phyloP scores from a whole-genome alignment of 2,329 filamentous ascomycete genomes.

The Colletotrichum destructivum region DNA sequence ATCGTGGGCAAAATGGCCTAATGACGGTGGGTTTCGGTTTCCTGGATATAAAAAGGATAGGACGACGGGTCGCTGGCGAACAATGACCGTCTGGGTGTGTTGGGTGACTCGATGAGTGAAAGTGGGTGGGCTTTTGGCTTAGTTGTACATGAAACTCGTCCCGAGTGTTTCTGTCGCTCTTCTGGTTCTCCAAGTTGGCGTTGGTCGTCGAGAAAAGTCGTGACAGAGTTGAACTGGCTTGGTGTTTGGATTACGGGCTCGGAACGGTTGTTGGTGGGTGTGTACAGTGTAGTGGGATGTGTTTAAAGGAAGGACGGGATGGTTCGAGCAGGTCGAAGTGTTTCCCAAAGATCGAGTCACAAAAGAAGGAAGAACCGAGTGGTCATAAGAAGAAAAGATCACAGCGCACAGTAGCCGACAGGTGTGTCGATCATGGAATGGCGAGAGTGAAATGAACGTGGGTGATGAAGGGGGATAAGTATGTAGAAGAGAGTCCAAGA shows the following conservation, averaged over 20 bases:
- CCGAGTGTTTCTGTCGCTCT: constrained; percentile 37
- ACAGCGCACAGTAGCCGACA: constrained; percentile 60
- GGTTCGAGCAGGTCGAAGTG: constrained; percentile 50
- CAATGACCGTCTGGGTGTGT: constrained; percentile 39
- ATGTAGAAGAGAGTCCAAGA: constrained; percentile 63
- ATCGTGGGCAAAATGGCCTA: constrained; percentile 52
- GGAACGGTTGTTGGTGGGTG: constrained; percentile 37
- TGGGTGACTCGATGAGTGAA: constrained; percentile 42
- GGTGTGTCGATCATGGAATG: constrained; percentile 65
- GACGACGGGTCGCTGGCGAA: constrained; percentile 57
- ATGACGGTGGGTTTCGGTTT: constrained; percentile 45
- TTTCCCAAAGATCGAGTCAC: constrained; percentile 62
- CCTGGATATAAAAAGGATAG: constrained; percentile 58
- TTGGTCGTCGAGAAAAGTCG: constrained; percentile 46
- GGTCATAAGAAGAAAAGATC: constrained; percentile 64
- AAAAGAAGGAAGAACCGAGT: constrained; percentile 67
- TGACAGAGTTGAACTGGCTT: constrained; percentile 47
- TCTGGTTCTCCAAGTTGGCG: constrained; percentile 36
- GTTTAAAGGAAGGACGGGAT: constrained; percentile 62
- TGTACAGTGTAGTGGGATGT: constrained; percentile 31
- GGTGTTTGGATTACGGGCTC: constrained; percentile 50
- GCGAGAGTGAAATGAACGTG: constrained; percentile 54
- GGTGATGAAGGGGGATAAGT: constrained; percentile 67
- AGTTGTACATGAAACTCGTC: constrained; percentile 55
- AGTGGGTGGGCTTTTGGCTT: constrained; percentile 32